Conservation (phyloP, 2,329 filamentous ascomycete species). For the Alternaria dauci region DNA sequence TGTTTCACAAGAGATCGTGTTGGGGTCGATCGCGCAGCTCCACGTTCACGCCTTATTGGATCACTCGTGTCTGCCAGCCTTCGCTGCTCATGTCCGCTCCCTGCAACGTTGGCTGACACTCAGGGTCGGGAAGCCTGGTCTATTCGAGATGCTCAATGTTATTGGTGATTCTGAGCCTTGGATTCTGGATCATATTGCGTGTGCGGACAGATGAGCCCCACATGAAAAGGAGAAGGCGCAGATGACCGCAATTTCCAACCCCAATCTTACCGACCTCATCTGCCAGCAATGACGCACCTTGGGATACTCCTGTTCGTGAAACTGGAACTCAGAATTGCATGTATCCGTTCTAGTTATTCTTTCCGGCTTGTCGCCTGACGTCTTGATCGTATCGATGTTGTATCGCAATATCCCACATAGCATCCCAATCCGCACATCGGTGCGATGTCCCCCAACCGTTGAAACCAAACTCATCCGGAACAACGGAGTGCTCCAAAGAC, state of each 20-base stretch:
- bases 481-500: slow-evolving; percentile 13
- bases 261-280: not conserved
- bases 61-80: not conserved
- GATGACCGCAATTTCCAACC: not conserved
- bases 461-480: slow-evolving; percentile 7
- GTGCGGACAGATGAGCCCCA: not conserved
- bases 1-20: slow-evolving; percentile 6
- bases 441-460: slow-evolving; percentile 14
- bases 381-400: slow-evolving; percentile 1
- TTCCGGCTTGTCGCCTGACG: not conserved
- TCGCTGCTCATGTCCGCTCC: slow-evolving; percentile 16
- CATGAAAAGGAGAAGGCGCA: not conserved
- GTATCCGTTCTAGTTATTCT: not conserved
- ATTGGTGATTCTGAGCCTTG: not conserved
- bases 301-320: not conserved
- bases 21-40: not conserved
- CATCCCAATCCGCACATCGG: slow-evolving; percentile 9
- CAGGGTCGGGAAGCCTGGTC: slow-evolving; percentile 2
- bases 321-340: not conserved
- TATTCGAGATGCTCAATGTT: not conserved
- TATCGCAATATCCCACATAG: slow-evolving; percentile 11
- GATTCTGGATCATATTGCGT: not conserved
- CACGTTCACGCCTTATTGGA: not conserved
- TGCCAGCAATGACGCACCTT: not conserved
- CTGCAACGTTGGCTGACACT: not conserved